Percentiles rank a stretch among this genome's conserved stretches.
These are phyloP conservation scores for Triticum dicoccoides DNA, from an alignment of 176 grass and related monocot genomes.

Conservation along the genomic window DNA sequence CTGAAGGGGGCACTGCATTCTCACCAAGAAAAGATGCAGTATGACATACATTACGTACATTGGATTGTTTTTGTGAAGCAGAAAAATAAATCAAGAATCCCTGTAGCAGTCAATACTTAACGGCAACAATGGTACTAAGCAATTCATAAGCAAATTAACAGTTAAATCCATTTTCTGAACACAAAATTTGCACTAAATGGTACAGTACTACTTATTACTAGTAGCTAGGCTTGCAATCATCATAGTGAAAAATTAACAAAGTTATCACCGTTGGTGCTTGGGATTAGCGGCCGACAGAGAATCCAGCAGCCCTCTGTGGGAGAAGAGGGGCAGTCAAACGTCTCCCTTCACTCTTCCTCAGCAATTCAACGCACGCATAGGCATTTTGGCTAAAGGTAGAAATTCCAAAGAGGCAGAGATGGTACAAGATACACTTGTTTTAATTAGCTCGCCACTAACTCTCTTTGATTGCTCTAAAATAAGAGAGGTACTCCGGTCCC, in stretches of 20 bases:
- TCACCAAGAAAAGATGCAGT: neutral
- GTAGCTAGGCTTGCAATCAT: conserved; percentile 40
- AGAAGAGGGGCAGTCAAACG: conserved; percentile 35
- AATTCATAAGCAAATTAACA: neutral
- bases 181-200: conserved; percentile 23
- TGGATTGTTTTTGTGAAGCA: neutral
- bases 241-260: conserved; percentile 44
- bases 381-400: conserved; percentile 40
- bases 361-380: conserved; percentile 18
- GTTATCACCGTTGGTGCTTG: conserved; percentile 32
- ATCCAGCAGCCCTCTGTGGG: conserved; percentile 36
- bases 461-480: conserved; percentile 12
- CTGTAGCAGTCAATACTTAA: neutral
- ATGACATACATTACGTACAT: neutral
- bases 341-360: conserved; percentile 19
- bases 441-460: neutral
- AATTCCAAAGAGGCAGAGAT: conserved; percentile 28
- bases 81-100: neutral
- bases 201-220: neutral
- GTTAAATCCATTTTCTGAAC: neutral
- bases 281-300: conserved; percentile 57
- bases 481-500: neutral
- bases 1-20: neutral
- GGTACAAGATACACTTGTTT: conserved; percentile 14
- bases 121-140: neutral